These are phyloP conservation scores for Pueraria montana DNA, from an alignment of 306 rosid species.

Conservation along the genomic window DNA sequence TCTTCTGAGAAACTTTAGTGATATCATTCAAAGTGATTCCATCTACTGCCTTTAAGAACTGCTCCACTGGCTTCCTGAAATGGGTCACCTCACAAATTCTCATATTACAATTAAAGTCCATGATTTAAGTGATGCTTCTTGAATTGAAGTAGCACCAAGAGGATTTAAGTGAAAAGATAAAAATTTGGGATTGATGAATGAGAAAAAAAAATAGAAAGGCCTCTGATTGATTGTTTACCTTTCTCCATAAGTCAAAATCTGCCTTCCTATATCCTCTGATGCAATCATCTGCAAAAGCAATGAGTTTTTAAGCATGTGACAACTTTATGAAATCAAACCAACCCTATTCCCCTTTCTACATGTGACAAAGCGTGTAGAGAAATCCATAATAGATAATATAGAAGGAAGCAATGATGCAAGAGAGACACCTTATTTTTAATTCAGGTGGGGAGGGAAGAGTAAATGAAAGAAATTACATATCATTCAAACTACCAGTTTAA, in stretches of 20 bases:
- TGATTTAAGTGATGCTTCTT: neutral
- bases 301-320: neutral
- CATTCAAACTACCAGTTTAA: neutral
- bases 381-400: neutral
- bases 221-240: constrained; percentile 57
- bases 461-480: neutral
- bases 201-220: neutral
- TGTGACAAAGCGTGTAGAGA: neutral
- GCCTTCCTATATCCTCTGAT: constrained; percentile 88
- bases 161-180: neutral
- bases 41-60: constrained; percentile 73
- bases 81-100: neutral
- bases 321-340: constrained; percentile 20
- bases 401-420: constrained; percentile 25
- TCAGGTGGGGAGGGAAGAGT: neutral
- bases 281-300: constrained; percentile 66
- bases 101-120: neutral
- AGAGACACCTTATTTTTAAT: neutral
- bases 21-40: constrained; percentile 73
- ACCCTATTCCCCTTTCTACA: neutral
- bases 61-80: constrained; percentile 80
- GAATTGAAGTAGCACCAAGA: neutral
- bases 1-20: constrained; percentile 60
- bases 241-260: constrained; percentile 83
- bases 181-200: neutral